These are phyloP conservation scores for Przewalskia tangutica DNA, from an alignment of 257 asterid genomes.

Conservation along the genomic window DNA sequence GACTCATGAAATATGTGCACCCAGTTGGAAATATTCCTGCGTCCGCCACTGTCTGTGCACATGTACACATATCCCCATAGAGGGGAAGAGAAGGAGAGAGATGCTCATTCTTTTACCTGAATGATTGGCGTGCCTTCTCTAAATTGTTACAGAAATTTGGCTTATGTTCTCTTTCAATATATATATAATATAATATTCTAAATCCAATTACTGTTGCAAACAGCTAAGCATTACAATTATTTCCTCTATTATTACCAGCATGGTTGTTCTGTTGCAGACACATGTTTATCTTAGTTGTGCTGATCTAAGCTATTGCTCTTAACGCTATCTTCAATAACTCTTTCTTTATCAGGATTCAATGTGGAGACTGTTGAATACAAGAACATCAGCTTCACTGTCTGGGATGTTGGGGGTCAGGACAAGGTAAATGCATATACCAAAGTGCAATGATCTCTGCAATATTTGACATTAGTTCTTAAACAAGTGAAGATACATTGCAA, in stretches of 20 bases:
- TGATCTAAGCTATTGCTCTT: not conserved
- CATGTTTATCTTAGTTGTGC: not conserved
- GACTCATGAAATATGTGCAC: too few relatives aligned
- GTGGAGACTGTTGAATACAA: conserved; percentile 58
- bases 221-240: not conserved
- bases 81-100: not conserved
- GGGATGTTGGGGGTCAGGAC: conserved; percentile 62
- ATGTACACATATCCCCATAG: not conserved
- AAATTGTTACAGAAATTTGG: not conserved
- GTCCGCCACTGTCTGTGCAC: too few relatives aligned
- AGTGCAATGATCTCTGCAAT: not conserved
- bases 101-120: not conserved
- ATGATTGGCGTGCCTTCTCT: not conserved
- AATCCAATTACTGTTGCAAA: not conserved
- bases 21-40: too few relatives aligned
- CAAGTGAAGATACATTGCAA: not conserved
- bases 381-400: conserved; percentile 51
- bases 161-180: not conserved
- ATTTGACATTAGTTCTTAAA: not conserved
- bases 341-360: conserved; percentile 29
- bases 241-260: not conserved
- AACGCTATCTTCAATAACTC: not conserved
- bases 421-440: conserved; percentile 21
- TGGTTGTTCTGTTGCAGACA: not conserved
- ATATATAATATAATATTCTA: not conserved